Evolutionary conservation across 2,329 filamentous ascomycete species (phyloP).

Genomic region (Phialocephala subalpina): DNA sequence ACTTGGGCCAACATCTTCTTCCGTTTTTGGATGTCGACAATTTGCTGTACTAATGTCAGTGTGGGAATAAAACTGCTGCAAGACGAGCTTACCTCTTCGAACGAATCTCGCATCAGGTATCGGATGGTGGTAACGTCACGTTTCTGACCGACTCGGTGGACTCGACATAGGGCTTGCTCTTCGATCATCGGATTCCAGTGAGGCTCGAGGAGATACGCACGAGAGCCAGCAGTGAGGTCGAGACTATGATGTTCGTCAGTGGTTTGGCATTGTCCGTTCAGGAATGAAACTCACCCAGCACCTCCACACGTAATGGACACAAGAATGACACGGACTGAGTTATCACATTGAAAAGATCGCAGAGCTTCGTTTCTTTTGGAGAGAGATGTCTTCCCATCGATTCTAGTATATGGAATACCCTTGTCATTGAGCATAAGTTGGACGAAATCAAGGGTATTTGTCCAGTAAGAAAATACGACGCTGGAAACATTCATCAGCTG

Average conservation of each 20-base stretch:
- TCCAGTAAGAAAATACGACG: constrained; percentile 61
- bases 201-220: constrained; percentile 41
- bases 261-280: background rate
- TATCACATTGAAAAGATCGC: constrained; percentile 48
- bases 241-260: constrained; percentile 21
- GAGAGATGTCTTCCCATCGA: constrained; percentile 56
- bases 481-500: constrained; percentile 40
- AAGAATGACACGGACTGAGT: constrained; percentile 53
- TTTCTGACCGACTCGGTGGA: constrained; percentile 39
- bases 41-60: constrained; percentile 12
- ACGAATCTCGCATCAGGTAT: constrained; percentile 39
- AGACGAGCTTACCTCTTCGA: constrained; percentile 34
- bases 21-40: constrained; percentile 24
- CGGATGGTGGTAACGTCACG: constrained; percentile 35
- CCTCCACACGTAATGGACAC: constrained; percentile 60
- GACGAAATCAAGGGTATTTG: constrained; percentile 55
- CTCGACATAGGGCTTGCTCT: constrained; percentile 40
- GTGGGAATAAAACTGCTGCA: background rate
- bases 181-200: constrained; percentile 46
- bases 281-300: constrained; percentile 55
- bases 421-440: constrained; percentile 48
- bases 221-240: constrained; percentile 38
- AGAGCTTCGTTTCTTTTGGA: constrained; percentile 51
- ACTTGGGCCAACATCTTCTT: constrained; percentile 25
- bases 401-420: constrained; percentile 48